phyloP scores from a whole-genome alignment of 192 early-diverging fungal species.

The Paraglomus occultum region DNA sequence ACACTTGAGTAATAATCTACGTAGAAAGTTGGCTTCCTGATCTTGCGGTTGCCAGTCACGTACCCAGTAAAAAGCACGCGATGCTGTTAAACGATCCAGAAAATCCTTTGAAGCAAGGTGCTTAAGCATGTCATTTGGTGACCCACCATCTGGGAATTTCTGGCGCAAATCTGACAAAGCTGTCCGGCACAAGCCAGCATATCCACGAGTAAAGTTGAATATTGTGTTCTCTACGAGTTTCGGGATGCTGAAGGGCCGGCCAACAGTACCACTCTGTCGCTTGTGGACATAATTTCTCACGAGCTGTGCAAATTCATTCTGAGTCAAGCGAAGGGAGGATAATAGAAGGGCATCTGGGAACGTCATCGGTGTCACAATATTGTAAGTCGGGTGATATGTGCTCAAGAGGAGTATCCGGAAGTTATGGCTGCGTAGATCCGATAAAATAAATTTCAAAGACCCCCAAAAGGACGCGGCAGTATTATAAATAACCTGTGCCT shows the following conservation, averaged over 20 bases:
- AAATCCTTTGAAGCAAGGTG: background rate
- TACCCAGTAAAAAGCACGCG: constrained; percentile 10
- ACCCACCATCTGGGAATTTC: background rate
- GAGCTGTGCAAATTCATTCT: background rate
- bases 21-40: constrained; percentile 16
- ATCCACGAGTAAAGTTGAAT: constrained; percentile 9
- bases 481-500: constrained; percentile 13
- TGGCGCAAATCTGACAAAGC: background rate
- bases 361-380: background rate
- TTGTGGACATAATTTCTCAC: background rate
- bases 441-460: background rate
- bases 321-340: background rate
- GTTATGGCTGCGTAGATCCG: background rate
- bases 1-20: background rate
- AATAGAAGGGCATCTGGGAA: constrained; percentile 23
- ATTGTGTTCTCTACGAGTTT: background rate
- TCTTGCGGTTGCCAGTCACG: background rate
- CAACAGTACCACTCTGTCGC: background rate
- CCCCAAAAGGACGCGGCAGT: background rate
- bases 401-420: background rate
- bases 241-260: constrained; percentile 6
- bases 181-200: constrained; percentile 14
- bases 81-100: background rate
- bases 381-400: constrained; percentile 4
- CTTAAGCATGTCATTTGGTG: constrained; percentile 3